Conservation (phyloP, 1,139 yeast genomes). For the Candida labiduridarum region DNA sequence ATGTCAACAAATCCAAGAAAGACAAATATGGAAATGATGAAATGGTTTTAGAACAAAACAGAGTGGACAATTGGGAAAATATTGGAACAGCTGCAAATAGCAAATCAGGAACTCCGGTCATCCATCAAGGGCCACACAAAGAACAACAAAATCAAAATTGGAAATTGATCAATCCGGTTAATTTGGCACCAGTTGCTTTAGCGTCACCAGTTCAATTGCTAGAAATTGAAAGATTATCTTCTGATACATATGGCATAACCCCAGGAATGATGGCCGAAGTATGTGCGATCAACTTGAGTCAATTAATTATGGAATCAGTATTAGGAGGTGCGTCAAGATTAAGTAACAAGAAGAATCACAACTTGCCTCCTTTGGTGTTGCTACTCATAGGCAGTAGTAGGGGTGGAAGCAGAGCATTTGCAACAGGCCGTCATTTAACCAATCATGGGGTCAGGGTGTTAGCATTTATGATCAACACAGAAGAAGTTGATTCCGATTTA, state of each 20-base stretch:
- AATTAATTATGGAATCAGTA: constrained; percentile 54
- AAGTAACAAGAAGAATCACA: constrained; percentile 59
- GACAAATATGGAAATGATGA: constrained; percentile 68
- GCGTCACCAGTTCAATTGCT: constrained; percentile 81
- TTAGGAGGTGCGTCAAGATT: constrained; percentile 72
- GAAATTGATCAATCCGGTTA: constrained; percentile 25
- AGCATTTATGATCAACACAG: constrained; percentile 49
- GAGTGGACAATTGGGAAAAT: constrained; percentile 59
- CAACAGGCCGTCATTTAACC: constrained; percentile 77
- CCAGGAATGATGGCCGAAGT: constrained; percentile 61
- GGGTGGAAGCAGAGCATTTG: constrained; percentile 75
- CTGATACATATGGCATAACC: constrained; percentile 54
- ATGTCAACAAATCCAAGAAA: constrained; percentile 32
- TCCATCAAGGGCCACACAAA: constrained; percentile 8
- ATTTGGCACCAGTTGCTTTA: constrained; percentile 47
- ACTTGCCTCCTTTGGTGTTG: constrained; percentile 77
- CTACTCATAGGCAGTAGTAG: constrained; percentile 72
- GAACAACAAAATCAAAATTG: constrained; percentile 15
- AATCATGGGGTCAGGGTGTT: constrained; percentile 75
- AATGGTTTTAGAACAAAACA: constrained; percentile 62
- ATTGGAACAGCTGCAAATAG: constrained; percentile 27
- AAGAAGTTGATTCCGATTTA: constrained; percentile 31
- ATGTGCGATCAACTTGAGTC: constrained; percentile 69
- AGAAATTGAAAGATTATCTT: constrained; percentile 70
- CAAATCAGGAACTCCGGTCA: constrained; percentile 9